Base-by-base conservation (phyloP, 805 yeast species). In the Hanseniaspora mollemarum region DNA sequence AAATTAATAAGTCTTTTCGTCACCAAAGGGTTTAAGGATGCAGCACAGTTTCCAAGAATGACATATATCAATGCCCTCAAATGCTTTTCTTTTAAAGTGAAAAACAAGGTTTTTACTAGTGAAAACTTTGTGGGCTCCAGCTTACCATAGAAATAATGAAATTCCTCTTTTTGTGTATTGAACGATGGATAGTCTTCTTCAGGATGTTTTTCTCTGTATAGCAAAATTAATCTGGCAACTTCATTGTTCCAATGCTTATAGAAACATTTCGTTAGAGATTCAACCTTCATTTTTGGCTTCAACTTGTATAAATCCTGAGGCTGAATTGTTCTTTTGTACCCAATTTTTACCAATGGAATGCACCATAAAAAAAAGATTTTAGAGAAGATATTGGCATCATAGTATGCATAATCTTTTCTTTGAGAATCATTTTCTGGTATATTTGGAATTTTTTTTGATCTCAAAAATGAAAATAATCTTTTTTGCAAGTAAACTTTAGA, bases 1-100 rank as follows among this genome's bases (percentile, higher is more conserved):
- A 71, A 80, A 33, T 68, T 68, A 55, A 80, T 79, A 48, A 80
- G 65, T 32, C 71, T 70, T 59, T 73, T 74, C 12, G 79, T 71
- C 19, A 79, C 59, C 45, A 80, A 62, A 3, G 86, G 83, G 26
- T 75, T 75, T 37, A 76, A 64, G 0, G 77, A 73, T 50, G 69
- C 57, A 54, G 71, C 65, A 29, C 64, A 58, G 46, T 64, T 65
- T 59, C 70, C 71, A 46, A 71, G 60, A 73, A 65, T 26, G 68
- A 57, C n/a, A 73, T 70, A 18, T 71, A 64, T 1, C 33, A 74
- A 59, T n/a, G 77, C 67, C 52, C 68, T 54, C 8, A 68, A 48
- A 58, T 74, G 76, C 52, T 75, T 77, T 54, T 63, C 59, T 55
- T 63, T 67, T 57, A 76, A 78, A 9, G 83, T 76, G 51, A 66